Conservation (phyloP, 148 eudicot species). For the Tetragonia tetragonoides region DNA sequence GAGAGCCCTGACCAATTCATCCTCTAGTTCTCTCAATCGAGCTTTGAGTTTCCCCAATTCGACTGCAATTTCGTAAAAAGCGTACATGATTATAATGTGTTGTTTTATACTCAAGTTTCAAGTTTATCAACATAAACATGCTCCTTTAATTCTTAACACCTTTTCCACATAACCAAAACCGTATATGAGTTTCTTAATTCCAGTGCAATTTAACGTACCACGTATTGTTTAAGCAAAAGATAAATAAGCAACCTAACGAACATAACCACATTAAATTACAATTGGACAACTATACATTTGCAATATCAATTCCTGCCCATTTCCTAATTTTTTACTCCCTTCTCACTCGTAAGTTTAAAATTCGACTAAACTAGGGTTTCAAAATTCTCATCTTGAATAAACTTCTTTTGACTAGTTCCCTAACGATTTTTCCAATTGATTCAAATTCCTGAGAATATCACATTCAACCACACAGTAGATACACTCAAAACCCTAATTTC, state of each 20-base stretch:
- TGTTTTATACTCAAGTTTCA: background rate
- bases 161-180: background rate
- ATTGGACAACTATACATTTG: background rate
- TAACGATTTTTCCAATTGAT: background rate
- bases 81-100: background rate
- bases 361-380: background rate
- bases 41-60: constrained; percentile 67
- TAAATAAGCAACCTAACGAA: background rate
- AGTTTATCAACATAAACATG: background rate
- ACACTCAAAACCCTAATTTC: constrained; percentile 3
- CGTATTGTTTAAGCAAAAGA: background rate
- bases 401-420: background rate
- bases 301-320: background rate
- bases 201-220: background rate
- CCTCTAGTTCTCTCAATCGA: constrained; percentile 68
- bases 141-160: no score
- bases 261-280: background rate
- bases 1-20: constrained; percentile 66
- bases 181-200: background rate
- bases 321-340: background rate
- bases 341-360: background rate
- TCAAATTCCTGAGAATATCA: background rate
- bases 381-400: background rate
- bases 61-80: constrained; percentile 31
- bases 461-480: background rate